Base-by-base conservation (phyloP, 2,329 filamentous ascomycete genomes). In the Cladosporium sp. region DNA sequence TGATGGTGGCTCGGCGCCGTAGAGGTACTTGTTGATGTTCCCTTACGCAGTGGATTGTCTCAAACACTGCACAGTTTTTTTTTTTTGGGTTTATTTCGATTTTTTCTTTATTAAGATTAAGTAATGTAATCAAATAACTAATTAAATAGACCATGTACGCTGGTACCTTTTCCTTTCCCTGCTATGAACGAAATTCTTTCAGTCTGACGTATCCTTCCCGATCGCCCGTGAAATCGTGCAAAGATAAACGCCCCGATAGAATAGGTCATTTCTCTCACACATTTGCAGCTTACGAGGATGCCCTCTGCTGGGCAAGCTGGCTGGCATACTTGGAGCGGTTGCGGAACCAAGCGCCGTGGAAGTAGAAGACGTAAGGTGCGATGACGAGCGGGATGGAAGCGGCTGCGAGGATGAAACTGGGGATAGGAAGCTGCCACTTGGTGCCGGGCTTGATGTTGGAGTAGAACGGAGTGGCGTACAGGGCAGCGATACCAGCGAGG, bases 401-500 rank as follows among this genome's bases (percentile, higher is more conserved):
- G 34, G 72, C 76, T 0, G 77, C 80, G 0, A 86, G 76, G 6
- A 84, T 76, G 0, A 80, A 81, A 28, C 79, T 81, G 0, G 83
- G 82, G 61, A 76, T 79, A 56, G 82, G 76, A 2, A 68, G 64
- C 58, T 65, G 61, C 39, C 63, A 68, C 14, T 67, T 64, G 7
- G 65, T 64, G 12, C 65, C 63, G 1, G 55, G 49, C 1, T 37
- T 59, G 58, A 72, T 68, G 51, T 66, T 67, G 17, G 60, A 58
- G 59, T 71, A 72, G 17, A 72, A 78, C 0, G 88, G 87, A 0
- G 82, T 82, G 0, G 87, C 84, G 14, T 86, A 87, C 51, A 90
- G 78, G 0, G 87, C 88, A 1, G 89, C 81, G 8, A 90, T 79
- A 72, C 88, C 88, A 1, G 88, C 88, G 0, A 91, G 75, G 72